Percentiles rank a stretch among this genome's conserved stretches.
Evolutionary conservation across 345 rosid genomes (phyloP).

Genomic region (Draba incana): DNA sequence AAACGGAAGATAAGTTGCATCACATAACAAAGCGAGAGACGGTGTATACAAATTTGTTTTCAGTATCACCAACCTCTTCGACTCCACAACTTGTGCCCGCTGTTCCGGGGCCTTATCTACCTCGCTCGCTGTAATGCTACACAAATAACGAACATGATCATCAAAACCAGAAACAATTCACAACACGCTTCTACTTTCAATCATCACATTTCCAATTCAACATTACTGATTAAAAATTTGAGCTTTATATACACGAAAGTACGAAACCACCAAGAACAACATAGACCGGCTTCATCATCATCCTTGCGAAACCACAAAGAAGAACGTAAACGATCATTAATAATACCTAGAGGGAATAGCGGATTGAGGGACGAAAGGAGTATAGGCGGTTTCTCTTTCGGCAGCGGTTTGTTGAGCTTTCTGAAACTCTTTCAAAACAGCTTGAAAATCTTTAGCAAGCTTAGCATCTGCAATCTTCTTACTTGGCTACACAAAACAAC

Average conservation of each 20-base stretch:
- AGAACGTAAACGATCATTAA: too few relatives aligned
- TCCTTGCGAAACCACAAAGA: too few relatives aligned
- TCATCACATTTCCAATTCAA: too few relatives aligned
- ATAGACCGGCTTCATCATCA: too few relatives aligned
- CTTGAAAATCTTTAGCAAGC: conserved; percentile 97
- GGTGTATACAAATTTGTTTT: too few relatives aligned
- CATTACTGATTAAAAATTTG: neutral
- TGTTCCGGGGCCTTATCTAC: conserved; percentile 34
- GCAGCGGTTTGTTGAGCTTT: conserved; percentile 96
- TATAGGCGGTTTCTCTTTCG: conserved; percentile 82
- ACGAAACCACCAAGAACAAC: too few relatives aligned
- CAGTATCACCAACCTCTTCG: conserved; percentile 26
- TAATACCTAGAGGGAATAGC: conserved; percentile 37
- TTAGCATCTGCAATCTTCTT: conserved; percentile 97
- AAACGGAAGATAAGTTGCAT: neutral
- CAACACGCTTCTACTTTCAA: too few relatives aligned
- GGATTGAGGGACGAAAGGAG: conserved; percentile 58
- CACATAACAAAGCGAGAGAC: neutral
- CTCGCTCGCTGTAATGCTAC: conserved; percentile 42
- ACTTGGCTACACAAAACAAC: conserved; percentile 57
- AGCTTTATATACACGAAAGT: neutral
- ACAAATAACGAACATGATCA: neutral
- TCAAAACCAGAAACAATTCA: too few relatives aligned
- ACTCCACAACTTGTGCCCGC: conserved; percentile 43
- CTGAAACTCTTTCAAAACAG: conserved; percentile 94